phyloP scores from a whole-genome alignment of 495 filamentous ascomycete species.

The Penicillium canariense region DNA sequence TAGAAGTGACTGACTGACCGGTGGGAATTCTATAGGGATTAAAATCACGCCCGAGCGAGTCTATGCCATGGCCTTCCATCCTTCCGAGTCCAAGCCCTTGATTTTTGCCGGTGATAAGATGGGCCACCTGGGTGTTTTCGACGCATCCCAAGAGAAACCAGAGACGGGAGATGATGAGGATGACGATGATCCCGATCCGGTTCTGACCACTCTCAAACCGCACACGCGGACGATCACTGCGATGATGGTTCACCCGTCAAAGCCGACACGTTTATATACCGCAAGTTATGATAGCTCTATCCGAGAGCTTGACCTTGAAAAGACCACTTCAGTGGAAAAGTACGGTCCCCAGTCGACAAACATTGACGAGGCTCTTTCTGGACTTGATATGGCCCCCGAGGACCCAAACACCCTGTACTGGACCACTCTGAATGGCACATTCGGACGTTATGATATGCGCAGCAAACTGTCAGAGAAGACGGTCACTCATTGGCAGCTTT shows the following conservation, averaged over 20 bases:
- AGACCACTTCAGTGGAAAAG: slow-evolving; percentile 71
- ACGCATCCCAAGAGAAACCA: slow-evolving; percentile 70
- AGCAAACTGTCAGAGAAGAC: slow-evolving; percentile 45
- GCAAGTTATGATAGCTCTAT: slow-evolving; percentile 95
- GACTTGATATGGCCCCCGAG: slow-evolving; percentile 69
- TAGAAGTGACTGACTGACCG: neutral
- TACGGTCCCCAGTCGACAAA: slow-evolving; percentile 68
- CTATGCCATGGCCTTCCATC: slow-evolving; percentile 87
- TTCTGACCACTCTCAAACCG: slow-evolving; percentile 81
- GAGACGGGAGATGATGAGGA: slow-evolving; percentile 61
- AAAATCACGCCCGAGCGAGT: slow-evolving; percentile 91
- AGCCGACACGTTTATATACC: slow-evolving; percentile 69
- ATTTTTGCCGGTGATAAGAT: slow-evolving; percentile 97
- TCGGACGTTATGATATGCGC: slow-evolving; percentile 78
- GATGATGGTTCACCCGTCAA: slow-evolving; percentile 71
- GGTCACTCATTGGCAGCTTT: slow-evolving; percentile 67
- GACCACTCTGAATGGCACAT: slow-evolving; percentile 75
- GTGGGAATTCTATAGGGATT: slow-evolving; percentile 56
- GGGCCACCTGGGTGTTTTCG: slow-evolving; percentile 90
- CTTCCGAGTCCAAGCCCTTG: slow-evolving; percentile 76
- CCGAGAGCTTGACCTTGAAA: slow-evolving; percentile 79
- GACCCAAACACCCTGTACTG: slow-evolving; percentile 79
- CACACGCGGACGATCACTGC: slow-evolving; percentile 86
- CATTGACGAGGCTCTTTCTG: slow-evolving; percentile 75
- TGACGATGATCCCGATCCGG: slow-evolving; percentile 64